These are phyloP conservation scores for Leucogyrophana mollusca DNA, from an alignment of 768 basidiomycete species.

Conservation along the genomic window DNA sequence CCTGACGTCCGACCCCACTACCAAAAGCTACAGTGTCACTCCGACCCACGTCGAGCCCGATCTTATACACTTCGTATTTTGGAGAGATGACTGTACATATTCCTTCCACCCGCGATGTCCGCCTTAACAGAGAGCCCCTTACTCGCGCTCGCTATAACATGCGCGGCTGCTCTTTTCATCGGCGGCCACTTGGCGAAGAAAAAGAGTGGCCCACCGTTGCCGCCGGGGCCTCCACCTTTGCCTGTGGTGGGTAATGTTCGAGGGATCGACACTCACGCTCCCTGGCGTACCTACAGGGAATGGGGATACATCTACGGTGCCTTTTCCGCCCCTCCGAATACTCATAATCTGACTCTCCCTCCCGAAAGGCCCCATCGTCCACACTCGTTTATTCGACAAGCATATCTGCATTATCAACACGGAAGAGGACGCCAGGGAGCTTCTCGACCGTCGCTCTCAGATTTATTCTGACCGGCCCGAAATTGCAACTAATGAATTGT, in stretches of 20 bases:
- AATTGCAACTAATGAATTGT: constrained; percentile 9
- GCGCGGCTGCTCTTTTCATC: too few species aligned
- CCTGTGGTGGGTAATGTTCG: constrained; percentile 8
- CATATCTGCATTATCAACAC: constrained; percentile 32
- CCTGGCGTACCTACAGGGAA: constrained; percentile 12
- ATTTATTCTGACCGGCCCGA: constrained; percentile 32
- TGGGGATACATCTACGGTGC: constrained; percentile 10
- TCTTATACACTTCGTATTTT: too few species aligned
- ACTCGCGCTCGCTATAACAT: too few species aligned
- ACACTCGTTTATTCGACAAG: constrained; percentile 1
- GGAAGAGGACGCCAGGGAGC: constrained; percentile 28
- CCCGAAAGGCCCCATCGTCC: constrained; percentile 4
- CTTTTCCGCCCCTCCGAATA: too few species aligned
- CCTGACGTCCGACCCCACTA: too few species aligned
- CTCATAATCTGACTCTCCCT: too few species aligned
- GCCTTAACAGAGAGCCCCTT: too few species aligned
- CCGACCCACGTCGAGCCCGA: too few species aligned
- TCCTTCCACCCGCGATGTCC: too few species aligned
- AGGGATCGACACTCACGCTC: constrained; percentile 4
- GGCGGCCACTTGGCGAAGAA: constrained; percentile 9
- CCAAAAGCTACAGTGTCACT: too few species aligned
- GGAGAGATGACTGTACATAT: too few species aligned
- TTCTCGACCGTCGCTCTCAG: constrained; percentile 36
- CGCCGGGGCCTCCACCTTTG: constrained; percentile 9
- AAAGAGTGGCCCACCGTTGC: constrained; percentile 9